phyloP scores from a whole-genome alignment of 2,329 filamentous ascomycete genomes.

The Diaporthe humulicola region DNA sequence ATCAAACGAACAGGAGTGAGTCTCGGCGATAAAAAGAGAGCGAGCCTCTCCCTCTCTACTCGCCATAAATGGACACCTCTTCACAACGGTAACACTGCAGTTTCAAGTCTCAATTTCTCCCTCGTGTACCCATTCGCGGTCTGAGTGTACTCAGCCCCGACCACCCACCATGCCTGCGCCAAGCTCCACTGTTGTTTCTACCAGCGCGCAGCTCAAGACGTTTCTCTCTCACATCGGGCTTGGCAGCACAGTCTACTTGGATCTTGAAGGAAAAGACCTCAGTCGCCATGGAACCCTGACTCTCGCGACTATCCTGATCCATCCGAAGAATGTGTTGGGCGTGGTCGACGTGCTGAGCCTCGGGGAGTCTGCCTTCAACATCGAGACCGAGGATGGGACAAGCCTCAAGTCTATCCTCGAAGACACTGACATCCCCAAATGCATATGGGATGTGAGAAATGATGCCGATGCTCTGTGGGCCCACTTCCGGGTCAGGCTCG shows the following conservation, averaged over 20 bases:
- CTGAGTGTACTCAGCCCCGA: background rate
- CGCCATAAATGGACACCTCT: too few relatives aligned
- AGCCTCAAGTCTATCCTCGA: slow-evolving; percentile 44
- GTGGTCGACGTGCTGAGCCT: slow-evolving; percentile 45
- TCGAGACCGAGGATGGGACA: background rate
- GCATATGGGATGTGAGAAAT: slow-evolving; percentile 46
- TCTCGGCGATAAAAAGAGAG: too few relatives aligned
- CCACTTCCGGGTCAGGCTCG: slow-evolving; percentile 43
- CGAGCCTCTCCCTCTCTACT: too few relatives aligned
- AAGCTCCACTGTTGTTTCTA: slow-evolving; percentile 17
- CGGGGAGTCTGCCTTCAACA: slow-evolving; percentile 40
- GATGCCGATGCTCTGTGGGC: slow-evolving; percentile 47
- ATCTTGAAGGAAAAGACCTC: slow-evolving; percentile 42
- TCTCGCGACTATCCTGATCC: slow-evolving; percentile 41
- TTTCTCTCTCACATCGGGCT: slow-evolving; percentile 39
- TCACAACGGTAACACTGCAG: too few relatives aligned
- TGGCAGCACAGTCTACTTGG: slow-evolving; percentile 41
- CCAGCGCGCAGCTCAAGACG: slow-evolving; percentile 7
- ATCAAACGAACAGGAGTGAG: too few relatives aligned
- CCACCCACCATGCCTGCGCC: slow-evolving; percentile 1
- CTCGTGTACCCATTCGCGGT: background rate
- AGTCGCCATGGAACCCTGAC: slow-evolving; percentile 42
- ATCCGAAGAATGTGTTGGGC: slow-evolving; percentile 20
- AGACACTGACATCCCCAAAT: slow-evolving; percentile 41
- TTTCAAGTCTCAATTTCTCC: background rate